Evolutionary conservation across 2,329 filamentous ascomycete genomes (phyloP).

Genomic region (Metarhizium robertsii): DNA sequence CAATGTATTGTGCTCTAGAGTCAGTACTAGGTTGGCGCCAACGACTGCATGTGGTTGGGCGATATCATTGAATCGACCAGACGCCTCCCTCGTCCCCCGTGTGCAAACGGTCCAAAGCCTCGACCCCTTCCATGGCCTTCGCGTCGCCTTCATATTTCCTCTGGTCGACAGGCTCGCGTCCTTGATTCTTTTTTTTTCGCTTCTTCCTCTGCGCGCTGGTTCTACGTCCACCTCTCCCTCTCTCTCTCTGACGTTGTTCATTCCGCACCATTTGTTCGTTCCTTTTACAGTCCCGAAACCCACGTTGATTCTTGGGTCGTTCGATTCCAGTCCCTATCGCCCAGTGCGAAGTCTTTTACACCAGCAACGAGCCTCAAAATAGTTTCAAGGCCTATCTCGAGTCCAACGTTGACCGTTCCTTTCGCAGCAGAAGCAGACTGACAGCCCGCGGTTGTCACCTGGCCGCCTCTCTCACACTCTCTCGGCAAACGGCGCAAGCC

Average conservation of each 20-base stretch:
- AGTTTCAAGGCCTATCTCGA: not conserved
- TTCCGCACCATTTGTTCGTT: slow-evolving; percentile 3
- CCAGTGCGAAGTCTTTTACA: not conserved
- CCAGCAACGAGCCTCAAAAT: not conserved
- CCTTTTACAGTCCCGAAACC: slow-evolving; percentile 1
- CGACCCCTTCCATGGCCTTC: not conserved
- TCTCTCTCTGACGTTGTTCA: slow-evolving; percentile 1
- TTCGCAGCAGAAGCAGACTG: slow-evolving; percentile 4
- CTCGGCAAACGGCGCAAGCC: no score
- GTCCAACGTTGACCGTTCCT: slow-evolving; percentile 21
- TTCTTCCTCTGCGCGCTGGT: slow-evolving; percentile 12
- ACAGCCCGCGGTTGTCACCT: not conserved
- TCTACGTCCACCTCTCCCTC: slow-evolving; percentile 12
- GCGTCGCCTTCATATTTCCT: not conserved
- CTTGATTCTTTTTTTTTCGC: slow-evolving; percentile 8
- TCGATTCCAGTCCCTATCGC: not conserved
- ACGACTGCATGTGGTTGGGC: not conserved
- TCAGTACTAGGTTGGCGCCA: not conserved
- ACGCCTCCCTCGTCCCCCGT: not conserved
- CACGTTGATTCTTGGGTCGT: slow-evolving; percentile 6
- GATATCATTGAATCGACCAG: not conserved
- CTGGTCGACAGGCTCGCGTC: slow-evolving; percentile 3
- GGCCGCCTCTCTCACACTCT: no score
- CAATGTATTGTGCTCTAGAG: not conserved
- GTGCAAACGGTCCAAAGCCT: not conserved